Percentiles rank a stretch among this genome's conserved stretches.
These are phyloP conservation scores for Bifiguratus adelaidae DNA, from an alignment of 192 early-diverging fungal species.

Conservation along the genomic window DNA sequence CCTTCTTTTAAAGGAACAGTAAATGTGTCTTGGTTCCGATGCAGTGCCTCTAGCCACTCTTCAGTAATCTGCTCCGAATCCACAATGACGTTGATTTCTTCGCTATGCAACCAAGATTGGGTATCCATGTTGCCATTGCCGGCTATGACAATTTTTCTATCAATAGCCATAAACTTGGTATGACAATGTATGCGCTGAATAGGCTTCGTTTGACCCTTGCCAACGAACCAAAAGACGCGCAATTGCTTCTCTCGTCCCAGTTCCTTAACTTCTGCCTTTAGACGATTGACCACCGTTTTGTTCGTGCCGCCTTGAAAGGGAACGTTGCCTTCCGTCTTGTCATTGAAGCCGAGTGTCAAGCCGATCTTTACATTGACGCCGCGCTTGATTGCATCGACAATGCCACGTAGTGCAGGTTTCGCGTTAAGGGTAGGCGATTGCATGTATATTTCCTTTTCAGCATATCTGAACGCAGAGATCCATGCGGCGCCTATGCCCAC, in stretches of 20 bases:
- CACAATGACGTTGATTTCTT: neutral
- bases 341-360: neutral
- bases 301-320: neutral
- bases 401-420: neutral
- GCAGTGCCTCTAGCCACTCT: neutral
- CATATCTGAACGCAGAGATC: neutral
- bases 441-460: neutral
- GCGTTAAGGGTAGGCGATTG: neutral
- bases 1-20: no score
- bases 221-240: neutral
- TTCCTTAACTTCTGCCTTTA: neutral
- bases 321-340: neutral
- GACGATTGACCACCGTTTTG: neutral
- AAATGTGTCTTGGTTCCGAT: neutral
- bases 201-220: neutral
- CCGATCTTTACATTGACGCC: neutral
- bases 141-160: neutral
- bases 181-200: conserved; percentile 1
- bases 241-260: neutral
- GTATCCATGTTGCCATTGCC: neutral
- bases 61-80: neutral
- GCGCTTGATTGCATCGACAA: neutral
- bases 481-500: no score
- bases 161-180: neutral
- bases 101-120: neutral